Evolutionary conservation across 108 stramenopile genomes (phyloP), one percentile per base, ranked within the genome.

Genomic region (Craspedostauros australis): DNA sequence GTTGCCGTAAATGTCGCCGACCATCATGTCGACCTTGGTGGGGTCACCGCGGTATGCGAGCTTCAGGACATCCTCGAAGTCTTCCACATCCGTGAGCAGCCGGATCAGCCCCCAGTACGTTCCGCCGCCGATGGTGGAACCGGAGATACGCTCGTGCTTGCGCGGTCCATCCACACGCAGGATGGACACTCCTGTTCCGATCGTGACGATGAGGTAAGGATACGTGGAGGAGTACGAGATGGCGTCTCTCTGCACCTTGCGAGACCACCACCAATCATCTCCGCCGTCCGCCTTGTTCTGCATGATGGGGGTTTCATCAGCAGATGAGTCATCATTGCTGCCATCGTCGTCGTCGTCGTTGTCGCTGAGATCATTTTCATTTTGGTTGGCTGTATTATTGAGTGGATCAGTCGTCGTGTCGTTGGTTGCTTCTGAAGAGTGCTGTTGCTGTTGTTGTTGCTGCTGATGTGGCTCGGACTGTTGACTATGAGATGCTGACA

Each of bases 91-190:
- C 4, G 96, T 98, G 30, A 98, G 63, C 21, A 98, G 66, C 30
- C 96, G 91, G 55, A 95, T 96, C 50, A 99, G 55, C 5, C 99
- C 99, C 94, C 94, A 99, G 62, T 96, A 99, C 0, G 99, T 99
- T 22, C 97, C 99, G 14, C 99, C 99, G 12, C 99, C 99, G 34
- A 99, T 93, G 19, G 96, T 91, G 18, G 95, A 95, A 36, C 99
- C 99, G 47, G 92, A 94, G 28, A 99, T 89, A 45, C 99, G 95
- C 49, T 94, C 91, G 59, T 92, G 93, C n/a, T 77, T 63, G 21
- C 94, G 70, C 33, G 96, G 96, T 1, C 95, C 95, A 31, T 96
- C 93, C 5, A 99, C 97, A 19, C 93, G 74, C 30, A 97, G 50
- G 47, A 98, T 91, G 47, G 83, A 86, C 6, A 98, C 97, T 7